Percentiles rank a stretch among this genome's conserved stretches.
Conservation (phyloP, 768 basidiomycete genomes). For the Rhizopogon sp. region DNA sequence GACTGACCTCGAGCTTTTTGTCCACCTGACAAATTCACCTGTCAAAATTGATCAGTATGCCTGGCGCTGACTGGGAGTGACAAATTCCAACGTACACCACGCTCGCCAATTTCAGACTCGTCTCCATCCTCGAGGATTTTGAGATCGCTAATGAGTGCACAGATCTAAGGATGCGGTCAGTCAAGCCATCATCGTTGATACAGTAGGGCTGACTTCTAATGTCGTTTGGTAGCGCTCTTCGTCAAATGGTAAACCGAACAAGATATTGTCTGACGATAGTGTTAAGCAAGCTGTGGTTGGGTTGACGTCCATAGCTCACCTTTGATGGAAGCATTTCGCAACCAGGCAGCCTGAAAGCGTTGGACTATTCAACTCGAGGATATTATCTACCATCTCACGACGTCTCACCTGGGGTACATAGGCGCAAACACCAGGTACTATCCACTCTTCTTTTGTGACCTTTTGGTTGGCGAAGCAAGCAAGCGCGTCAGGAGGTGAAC, state of each 20-base stretch:
- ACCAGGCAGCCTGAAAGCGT: constrained; percentile 50
- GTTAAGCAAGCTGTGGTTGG: neutral
- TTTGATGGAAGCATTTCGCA: constrained; percentile 67
- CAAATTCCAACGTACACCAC: constrained; percentile 49
- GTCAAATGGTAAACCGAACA: constrained; percentile 74
- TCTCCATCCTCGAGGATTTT: constrained; percentile 88
- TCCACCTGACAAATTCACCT: constrained; percentile 40
- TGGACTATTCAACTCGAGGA: constrained; percentile 26
- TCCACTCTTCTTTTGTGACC: constrained; percentile 59
- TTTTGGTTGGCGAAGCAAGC: constrained; percentile 47
- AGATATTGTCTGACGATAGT: constrained; percentile 51
- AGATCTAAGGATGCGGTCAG: constrained; percentile 14
- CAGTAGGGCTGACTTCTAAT: constrained; percentile 47
- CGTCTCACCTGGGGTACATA: constrained; percentile 75
- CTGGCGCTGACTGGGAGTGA: neutral
- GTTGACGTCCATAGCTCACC: constrained; percentile 17
- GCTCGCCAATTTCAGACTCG: constrained; percentile 83
- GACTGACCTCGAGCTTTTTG: constrained; percentile 62
- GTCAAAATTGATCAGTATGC: neutral
- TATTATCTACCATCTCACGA: constrained; percentile 21
- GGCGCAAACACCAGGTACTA: constrained; percentile 73
- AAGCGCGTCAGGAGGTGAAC: constrained; percentile 78
- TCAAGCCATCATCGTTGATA: neutral
- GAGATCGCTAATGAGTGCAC: constrained; percentile 69
- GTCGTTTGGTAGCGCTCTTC: constrained; percentile 73